A percentile compares a stretch with the other conserved stretches of the same genome.
These are phyloP conservation scores for Bondarzewia mesenterica DNA, from an alignment of 1,284 basidiomycete genomes.

Conservation along the genomic window DNA sequence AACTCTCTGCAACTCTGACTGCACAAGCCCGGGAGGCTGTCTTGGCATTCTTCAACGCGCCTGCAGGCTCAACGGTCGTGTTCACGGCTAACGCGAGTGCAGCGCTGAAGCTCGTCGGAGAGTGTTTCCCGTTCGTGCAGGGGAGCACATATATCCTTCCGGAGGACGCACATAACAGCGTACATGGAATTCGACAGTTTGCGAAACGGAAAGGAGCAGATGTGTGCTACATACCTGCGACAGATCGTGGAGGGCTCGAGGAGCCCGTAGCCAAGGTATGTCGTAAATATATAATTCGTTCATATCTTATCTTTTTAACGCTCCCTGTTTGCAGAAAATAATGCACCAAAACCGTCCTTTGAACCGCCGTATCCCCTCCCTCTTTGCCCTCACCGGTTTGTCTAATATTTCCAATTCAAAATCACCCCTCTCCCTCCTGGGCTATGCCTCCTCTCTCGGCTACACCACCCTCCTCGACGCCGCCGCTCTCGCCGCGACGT, in stretches of 20 bases:
- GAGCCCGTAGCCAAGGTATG: conserved; percentile 49
- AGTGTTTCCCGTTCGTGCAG: conserved; percentile 63
- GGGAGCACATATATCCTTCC: conserved; percentile 55
- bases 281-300: too few species aligned
- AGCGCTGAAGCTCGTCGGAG: conserved; percentile 74
- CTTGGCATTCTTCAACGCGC: conserved; percentile 65
- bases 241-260: conserved; percentile 54
- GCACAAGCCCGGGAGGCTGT: conserved; percentile 62
- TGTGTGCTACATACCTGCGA: conserved; percentile 59
- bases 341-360: conserved; percentile 32
- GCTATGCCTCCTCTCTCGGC: conserved; percentile 57
- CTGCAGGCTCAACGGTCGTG: conserved; percentile 68
- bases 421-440: conserved; percentile 29
- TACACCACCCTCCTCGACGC: conserved; percentile 72
- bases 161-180: conserved; percentile 75
- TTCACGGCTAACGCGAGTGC: conserved; percentile 78
- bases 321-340: conserved; percentile 28
- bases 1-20: conserved; percentile 55
- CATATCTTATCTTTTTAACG: neutral
- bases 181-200: conserved; percentile 74
- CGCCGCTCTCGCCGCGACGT: conserved; percentile 70
- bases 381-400: conserved; percentile 72
- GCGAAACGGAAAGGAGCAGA: conserved; percentile 45
- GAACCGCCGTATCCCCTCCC: conserved; percentile 34
- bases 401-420: conserved; percentile 72